Evolutionary conservation across 441 rosid species (phyloP).

Genomic region (Pelargonium myrrhifolium): DNA sequence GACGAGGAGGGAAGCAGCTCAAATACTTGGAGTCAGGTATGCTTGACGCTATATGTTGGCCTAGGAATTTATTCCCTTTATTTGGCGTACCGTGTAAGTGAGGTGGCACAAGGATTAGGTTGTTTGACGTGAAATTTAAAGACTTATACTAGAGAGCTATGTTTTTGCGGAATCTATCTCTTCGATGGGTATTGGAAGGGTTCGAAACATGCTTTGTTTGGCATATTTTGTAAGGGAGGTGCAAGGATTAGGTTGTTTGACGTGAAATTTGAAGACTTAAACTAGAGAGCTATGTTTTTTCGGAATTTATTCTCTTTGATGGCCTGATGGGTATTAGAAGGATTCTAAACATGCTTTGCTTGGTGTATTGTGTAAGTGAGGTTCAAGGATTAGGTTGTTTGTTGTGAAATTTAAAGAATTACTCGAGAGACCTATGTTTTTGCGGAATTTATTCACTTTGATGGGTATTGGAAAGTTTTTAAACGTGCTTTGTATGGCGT

Average conservation of each 20-base stretch:
- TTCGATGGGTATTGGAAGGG: background rate
- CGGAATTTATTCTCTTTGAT: too few relatives aligned
- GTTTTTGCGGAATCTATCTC: too few relatives aligned
- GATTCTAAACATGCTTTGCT: too few relatives aligned
- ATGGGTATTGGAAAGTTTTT: background rate
- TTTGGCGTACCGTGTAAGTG: too few relatives aligned
- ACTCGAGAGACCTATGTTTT: background rate
- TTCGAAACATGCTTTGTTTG: background rate
- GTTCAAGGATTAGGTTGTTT: too few relatives aligned
- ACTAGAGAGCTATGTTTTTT: background rate
- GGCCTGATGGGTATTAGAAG: too few relatives aligned
- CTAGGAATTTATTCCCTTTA: too few relatives aligned
- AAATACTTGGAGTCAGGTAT: constrained; percentile 61
- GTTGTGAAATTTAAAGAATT: too few relatives aligned
- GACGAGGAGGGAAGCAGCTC: constrained; percentile 60
- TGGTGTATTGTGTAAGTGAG: too few relatives aligned
- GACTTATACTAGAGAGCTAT: too few relatives aligned
- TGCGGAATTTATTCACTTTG: background rate
- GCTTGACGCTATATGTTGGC: background rate
- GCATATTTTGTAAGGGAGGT: background rate
- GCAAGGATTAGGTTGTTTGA: background rate
- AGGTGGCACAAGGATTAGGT: too few relatives aligned
- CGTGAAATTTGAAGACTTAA: background rate
- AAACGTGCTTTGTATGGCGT: background rate
- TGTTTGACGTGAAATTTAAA: too few relatives aligned